Conservation (phyloP, 495 filamentous ascomycete species). For the Aspergillus carlsbadensis region DNA sequence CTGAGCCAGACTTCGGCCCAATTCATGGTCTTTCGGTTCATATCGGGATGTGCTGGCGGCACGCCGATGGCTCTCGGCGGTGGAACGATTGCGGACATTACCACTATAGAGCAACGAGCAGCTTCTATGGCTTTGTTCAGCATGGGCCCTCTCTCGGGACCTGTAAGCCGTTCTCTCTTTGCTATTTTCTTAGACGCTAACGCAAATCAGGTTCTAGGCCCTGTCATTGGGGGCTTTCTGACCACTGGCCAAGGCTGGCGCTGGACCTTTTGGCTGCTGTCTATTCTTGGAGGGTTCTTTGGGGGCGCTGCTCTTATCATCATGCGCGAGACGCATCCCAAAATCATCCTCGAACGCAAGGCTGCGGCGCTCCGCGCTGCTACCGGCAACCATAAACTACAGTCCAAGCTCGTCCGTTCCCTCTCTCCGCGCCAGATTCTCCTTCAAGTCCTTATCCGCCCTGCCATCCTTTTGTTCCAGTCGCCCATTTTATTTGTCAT, state of each 20-base stretch:
- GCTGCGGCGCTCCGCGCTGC: not conserved
- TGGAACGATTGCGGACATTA: slow-evolving; percentile 1
- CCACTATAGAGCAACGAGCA: not conserved
- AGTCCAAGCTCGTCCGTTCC: not conserved
- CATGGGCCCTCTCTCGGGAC: not conserved
- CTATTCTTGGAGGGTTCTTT: not conserved
- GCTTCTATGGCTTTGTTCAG: not conserved
- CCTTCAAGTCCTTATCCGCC: not conserved
- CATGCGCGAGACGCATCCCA: slow-evolving; percentile 6
- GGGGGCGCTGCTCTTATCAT: not conserved
- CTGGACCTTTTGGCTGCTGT: slow-evolving; percentile 7
- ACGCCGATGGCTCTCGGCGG: not conserved
- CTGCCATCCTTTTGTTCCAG: not conserved
- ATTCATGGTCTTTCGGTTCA: slow-evolving; percentile 16
- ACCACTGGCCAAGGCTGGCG: not conserved
- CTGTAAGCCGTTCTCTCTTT: not conserved
- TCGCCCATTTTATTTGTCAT: not conserved
- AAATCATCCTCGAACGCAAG: not conserved
- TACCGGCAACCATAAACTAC: too few relatives aligned
- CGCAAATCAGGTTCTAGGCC: not conserved
- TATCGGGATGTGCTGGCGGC: not conserved
- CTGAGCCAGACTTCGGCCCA: slow-evolving; percentile 30
- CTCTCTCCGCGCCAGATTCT: not conserved
- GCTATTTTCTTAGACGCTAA: not conserved
- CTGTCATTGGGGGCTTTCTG: slow-evolving; percentile 1